These are phyloP conservation scores for Serendipita sp. DNA, from an alignment of 1,284 basidiomycete species.

Conservation along the genomic window DNA sequence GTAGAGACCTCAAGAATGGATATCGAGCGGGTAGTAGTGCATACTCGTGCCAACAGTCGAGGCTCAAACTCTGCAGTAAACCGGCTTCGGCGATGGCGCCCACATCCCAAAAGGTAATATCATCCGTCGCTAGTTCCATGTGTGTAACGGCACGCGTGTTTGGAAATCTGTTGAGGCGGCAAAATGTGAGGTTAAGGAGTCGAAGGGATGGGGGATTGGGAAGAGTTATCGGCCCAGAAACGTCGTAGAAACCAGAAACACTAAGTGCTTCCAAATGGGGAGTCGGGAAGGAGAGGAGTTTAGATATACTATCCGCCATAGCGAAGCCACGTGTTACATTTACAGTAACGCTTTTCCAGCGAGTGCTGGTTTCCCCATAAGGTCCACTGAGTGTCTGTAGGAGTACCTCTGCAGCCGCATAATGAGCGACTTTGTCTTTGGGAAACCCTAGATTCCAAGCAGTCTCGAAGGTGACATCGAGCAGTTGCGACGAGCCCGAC, in stretches of 20 bases:
- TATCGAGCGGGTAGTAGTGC: background rate
- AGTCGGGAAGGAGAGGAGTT: background rate
- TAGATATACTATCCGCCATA: background rate
- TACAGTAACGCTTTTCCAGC: background rate
- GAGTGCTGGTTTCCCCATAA: background rate
- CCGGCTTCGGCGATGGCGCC: background rate
- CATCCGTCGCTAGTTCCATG: background rate
- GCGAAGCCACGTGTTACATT: background rate
- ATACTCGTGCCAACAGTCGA: background rate
- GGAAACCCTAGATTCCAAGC: background rate
- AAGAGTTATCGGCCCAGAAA: background rate
- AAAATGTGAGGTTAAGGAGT: background rate
- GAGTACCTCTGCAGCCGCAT: background rate
- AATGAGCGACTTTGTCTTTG: background rate
- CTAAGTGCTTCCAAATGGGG: background rate
- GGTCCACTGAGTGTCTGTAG: background rate
- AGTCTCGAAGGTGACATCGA: background rate
- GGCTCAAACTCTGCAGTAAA: background rate
- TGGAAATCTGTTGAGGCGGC: background rate
- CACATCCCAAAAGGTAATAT: background rate
- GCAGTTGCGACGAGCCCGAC: background rate
- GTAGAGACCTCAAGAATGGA: background rate
- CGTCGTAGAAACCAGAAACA: background rate
- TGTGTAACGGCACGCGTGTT: background rate
- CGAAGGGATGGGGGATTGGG: background rate